phyloP scores from a whole-genome alignment of 345 rosid species.

The Pistacia atlantica region DNA sequence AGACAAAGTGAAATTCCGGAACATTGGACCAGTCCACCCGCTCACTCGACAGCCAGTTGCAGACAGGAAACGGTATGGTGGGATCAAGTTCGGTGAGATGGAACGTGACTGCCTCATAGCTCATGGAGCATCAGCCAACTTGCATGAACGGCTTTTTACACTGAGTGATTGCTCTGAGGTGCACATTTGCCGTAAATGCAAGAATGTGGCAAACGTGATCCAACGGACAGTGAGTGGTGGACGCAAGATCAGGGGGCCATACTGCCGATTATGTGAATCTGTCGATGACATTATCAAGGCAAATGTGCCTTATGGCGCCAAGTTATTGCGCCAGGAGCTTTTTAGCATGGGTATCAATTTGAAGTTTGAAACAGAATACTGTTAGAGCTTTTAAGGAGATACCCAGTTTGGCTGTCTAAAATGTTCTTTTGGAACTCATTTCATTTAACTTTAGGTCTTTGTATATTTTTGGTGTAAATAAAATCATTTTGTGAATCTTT shows the following conservation, averaged over 20 bases:
- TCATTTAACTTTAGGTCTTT: not conserved
- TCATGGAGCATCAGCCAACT: conserved; percentile 79
- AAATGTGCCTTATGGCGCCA: conserved; percentile 80
- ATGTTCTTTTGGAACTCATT: not conserved
- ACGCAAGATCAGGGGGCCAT: conserved; percentile 79
- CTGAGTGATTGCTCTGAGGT: conserved; percentile 78
- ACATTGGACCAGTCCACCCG: conserved; percentile 94
- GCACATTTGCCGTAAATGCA: conserved; percentile 70
- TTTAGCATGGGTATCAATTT: conserved; percentile 82
- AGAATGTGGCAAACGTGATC: conserved; percentile 65
- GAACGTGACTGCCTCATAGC: conserved; percentile 90
- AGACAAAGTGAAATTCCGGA: conserved; percentile 88
- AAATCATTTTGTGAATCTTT: not conserved
- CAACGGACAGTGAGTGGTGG: conserved; percentile 59
- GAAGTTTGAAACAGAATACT: conserved; percentile 59
- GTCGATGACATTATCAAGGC: conserved; percentile 65
- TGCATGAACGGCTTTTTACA: conserved; percentile 81
- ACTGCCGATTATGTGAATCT: conserved; percentile 62
- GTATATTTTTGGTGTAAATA: not conserved
- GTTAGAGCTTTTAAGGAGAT: conserved; percentile 33
- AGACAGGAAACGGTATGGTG: conserved; percentile 84
- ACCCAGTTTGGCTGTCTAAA: not conserved
- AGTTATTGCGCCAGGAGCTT: conserved; percentile 72
- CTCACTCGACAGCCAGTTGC: conserved; percentile 91
- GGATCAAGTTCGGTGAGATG: conserved; percentile 92